Evolutionary conservation across 805 yeast genomes (phyloP), one percentile per base, ranked within the genome.

Genomic region (Spathaspora arborariae): DNA sequence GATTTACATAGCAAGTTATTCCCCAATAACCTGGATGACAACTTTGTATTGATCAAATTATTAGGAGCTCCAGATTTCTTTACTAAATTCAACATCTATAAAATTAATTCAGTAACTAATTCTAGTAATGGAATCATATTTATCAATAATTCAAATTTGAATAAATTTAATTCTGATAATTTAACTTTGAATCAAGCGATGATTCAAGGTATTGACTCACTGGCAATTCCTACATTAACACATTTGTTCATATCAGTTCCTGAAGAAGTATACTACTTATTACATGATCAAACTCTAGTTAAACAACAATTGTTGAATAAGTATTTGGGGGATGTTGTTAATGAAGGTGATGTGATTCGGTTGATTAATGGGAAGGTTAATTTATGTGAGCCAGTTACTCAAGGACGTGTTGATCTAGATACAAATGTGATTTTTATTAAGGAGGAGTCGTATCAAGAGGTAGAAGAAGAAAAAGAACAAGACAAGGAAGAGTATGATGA

Each of bases 321-420:
- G 41, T 68, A 54, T 45, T 53, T 63, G 26, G 70, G 56, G 1
- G 55, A 60, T 2, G 59, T 70, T 11, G 63, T 67, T 20, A 63
- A 71, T 24, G 75, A 70, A 40, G 78, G 75, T 20, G 80, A 76
- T 49, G 43, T 54, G 6, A 62, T 78, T 2, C 62, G 78, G 16
- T 61, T 59, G 4, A 55, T 80, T 16, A 74, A 75, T 51, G 85
- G 85, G 18, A 56, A 57, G 5, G 74, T 88, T 2, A 54, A 78
- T 3, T 73, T 82, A 20, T 80, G 89, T 59, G 95, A 87, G 54
- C 96, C 96, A 0, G 73, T 80, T 2, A 79, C 76, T 37, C 95
- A 87, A 58, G 96, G 96, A 0, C 52, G 60, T 5, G 55, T 85
- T 1, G 60, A 65, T 18, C 46, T 52, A 1, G 60, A 63, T 1